Evolutionary conservation across 306 rosid species (phyloP).

Genomic region (Lathyrus sativus): DNA sequence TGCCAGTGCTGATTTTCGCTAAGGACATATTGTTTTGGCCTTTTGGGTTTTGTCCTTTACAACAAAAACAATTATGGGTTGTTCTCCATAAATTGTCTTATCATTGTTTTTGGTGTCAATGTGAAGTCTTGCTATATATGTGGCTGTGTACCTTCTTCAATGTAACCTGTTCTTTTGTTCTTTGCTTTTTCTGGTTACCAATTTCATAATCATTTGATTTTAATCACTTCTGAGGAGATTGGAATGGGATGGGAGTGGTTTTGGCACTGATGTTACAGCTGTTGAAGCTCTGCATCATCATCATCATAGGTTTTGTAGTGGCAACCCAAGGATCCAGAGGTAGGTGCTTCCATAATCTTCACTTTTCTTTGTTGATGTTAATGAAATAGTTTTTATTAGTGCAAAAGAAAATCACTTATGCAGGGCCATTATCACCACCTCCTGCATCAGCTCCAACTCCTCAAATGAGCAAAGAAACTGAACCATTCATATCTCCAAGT

Average conservation of each 20-base stretch:
- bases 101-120: conserved; percentile 50
- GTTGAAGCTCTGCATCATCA: conserved; percentile 50
- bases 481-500: conserved; percentile 51
- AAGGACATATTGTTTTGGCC: conserved; percentile 34
- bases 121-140: conserved; percentile 41
- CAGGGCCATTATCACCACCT: conserved; percentile 25
- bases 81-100: conserved; percentile 40
- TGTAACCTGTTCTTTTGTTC: conserved; percentile 46
- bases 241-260: conserved; percentile 59
- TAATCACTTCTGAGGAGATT: conserved; percentile 41
- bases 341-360: conserved; percentile 38
- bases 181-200: conserved; percentile 56
- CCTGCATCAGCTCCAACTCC: conserved; percentile 49
- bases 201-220: conserved; percentile 38
- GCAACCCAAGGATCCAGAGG: conserved; percentile 63
- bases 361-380: conserved; percentile 26
- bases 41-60: conserved; percentile 48
- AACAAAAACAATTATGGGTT: conserved; percentile 57
- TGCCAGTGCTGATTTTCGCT: conserved; percentile 45
- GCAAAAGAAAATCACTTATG: neutral
- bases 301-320: conserved; percentile 47
- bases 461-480: conserved; percentile 36
- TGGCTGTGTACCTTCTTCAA: conserved; percentile 40
- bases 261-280: conserved; percentile 52
- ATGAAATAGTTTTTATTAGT: neutral